Evolutionary conservation across 352 stramenopile genomes (phyloP).

Genomic region (Aphanomyces astaci): DNA sequence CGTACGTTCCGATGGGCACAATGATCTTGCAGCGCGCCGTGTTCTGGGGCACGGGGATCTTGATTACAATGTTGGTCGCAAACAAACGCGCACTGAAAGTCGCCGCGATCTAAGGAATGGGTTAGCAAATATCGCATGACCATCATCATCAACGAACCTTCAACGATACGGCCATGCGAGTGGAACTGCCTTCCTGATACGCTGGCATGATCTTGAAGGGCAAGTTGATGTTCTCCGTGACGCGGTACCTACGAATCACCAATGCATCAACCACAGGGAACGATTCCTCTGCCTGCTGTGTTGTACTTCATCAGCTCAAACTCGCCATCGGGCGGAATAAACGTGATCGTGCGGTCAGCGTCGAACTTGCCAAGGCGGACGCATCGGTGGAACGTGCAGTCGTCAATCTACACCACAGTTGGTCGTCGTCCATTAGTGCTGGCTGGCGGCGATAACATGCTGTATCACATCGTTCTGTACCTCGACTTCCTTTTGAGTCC

Average conservation of each 20-base stretch:
- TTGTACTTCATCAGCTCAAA: conserved; percentile 98
- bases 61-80: conserved; percentile 95
- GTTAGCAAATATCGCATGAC: background rate
- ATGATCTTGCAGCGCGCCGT: conserved; percentile 95
- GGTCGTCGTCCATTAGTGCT: background rate
- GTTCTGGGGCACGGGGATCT: conserved; percentile 91
- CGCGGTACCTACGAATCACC: conserved; percentile 52
- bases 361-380: conserved; percentile 98
- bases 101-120: conserved; percentile 44
- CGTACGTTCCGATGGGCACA: conserved; percentile 81
- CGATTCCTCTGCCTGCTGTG: too few species aligned
- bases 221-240: conserved; percentile 97
- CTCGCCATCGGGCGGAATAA: conserved; percentile 97
- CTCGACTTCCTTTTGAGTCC: conserved; percentile 65
- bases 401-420: conserved; percentile 89
- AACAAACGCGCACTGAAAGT: conserved; percentile 95
- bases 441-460: too few species aligned
- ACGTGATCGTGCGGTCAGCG: conserved; percentile 94
- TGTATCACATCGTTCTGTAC: conserved; percentile 12
- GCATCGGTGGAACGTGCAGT: conserved; percentile 98
- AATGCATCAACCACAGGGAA: too few species aligned
- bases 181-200: conserved; percentile 91
- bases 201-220: conserved; percentile 97
- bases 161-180: conserved; percentile 66
- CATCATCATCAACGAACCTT: conserved; percentile 28